phyloP scores from a whole-genome alignment of 805 yeast species.

The Candida coquimbonensis region DNA sequence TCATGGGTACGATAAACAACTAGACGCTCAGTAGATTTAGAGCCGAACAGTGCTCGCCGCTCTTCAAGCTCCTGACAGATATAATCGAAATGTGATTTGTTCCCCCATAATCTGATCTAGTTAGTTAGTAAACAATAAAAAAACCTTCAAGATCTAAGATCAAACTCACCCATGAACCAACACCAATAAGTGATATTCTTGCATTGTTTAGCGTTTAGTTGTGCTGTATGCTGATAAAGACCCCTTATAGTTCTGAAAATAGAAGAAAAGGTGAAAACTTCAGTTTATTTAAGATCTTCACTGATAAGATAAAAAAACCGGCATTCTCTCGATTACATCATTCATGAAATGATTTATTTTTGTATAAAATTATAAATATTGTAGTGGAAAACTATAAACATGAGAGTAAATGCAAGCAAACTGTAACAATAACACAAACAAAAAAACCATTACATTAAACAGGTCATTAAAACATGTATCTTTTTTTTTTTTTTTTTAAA shows the following conservation, averaged over 20 bases:
- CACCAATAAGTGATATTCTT: constrained; percentile 7
- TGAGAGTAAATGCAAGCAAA: neutral
- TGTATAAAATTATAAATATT: neutral
- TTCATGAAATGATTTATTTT: too few relatives aligned
- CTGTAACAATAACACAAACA: neutral
- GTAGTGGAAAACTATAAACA: neutral
- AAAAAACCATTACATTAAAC: too few relatives aligned
- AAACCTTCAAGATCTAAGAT: too few relatives aligned
- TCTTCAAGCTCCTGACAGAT: constrained; percentile 40
- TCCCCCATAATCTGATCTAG: constrained; percentile 68
- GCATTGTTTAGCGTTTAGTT: neutral
- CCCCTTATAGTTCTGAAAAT: neutral
- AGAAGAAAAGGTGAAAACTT: neutral
- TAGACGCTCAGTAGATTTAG: constrained; percentile 12
- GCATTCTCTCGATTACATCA: neutral
- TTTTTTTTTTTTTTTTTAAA: neutral
- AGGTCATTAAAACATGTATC: too few relatives aligned
- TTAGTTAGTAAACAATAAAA: neutral
- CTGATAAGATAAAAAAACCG: too few relatives aligned
- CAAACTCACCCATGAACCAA: constrained; percentile 12
- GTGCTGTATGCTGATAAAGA: too few relatives aligned
- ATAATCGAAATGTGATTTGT: constrained; percentile 57
- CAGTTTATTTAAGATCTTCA: too few relatives aligned
- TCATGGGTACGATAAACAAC: constrained; percentile 18
- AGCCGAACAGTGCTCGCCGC: constrained; percentile 19